Base-by-base conservation (phyloP, 805 yeast genomes). In the Lipomyces oligophaga region DNA sequence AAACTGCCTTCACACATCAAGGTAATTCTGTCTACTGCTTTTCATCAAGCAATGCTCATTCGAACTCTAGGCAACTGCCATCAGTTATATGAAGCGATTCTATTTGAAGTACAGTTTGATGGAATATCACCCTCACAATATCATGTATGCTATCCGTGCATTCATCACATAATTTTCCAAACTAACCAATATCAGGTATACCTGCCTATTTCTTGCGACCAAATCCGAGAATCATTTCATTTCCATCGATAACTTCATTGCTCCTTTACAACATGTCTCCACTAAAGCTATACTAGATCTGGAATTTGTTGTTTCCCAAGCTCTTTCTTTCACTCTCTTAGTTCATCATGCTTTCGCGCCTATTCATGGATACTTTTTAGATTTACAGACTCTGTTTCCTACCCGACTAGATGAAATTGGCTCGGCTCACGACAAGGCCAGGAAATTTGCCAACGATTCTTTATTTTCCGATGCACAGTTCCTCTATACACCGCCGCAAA, bases 281-380 rank as follows among this genome's bases (percentile, higher is more conserved):
- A 72, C 73, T 15, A 76, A 74, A 20, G 78, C 81, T 31, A 80
- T 93, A 26, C 67, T 90, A 44, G 82, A 81, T 50, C 72, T 86
- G 45, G 99, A 93, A 66, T 93, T 87, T 61, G 71, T 73, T 35
- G 74, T 93, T 3, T 67, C 89, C 44, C 85, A 79, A 64, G 74
- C 85, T 7, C 70, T 93, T 58, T 73, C 79, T 49, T 93, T 93
- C 66, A 83, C 95, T 0, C 69, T 93, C 40, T 63, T 81, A 52
- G 90, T 84, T 7, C 97, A 90, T 63, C 96, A 87, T 66, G 94
- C 97, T 2, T 82, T 78, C 65, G 74, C 83, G 52, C 87, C 97
- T 0, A 66, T 93, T n/a, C 93, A 89, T 64, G 99, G 99, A 19
- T 89, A 90, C 63, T 90, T 83, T 65, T 75, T 90, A 38, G 99